Conservation (phyloP, 495 filamentous ascomycete genomes). For the Viridothelium virens region DNA sequence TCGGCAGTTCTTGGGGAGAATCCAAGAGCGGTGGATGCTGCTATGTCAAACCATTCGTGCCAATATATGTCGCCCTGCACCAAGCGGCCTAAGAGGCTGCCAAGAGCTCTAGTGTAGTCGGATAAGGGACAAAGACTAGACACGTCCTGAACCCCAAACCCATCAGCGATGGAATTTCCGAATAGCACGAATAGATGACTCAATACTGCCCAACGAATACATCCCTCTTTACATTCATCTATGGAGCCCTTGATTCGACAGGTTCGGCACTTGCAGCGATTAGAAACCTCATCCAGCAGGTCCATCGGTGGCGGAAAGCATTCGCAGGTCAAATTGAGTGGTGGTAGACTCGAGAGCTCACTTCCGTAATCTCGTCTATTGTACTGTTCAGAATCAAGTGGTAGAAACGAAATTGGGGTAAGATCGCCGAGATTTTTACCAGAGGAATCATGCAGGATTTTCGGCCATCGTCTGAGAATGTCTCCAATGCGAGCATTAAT, state of each 20-base stretch:
- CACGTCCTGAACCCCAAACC: neutral
- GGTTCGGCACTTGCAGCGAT: neutral
- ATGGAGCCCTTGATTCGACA: neutral
- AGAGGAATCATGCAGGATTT: neutral
- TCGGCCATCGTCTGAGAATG: neutral
- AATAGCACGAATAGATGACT: neutral
- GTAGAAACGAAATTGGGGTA: neutral
- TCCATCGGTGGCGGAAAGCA: neutral
- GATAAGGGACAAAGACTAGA: neutral
- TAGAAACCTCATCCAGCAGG: neutral
- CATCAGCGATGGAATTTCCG: neutral
- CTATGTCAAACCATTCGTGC: neutral
- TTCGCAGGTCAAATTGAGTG: neutral
- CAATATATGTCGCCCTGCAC: neutral
- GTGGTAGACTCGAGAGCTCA: too few relatives aligned
- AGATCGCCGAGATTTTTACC: neutral
- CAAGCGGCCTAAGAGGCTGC: neutral
- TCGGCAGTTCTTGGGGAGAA: neutral
- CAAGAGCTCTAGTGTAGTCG: neutral
- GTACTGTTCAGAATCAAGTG: too few relatives aligned
- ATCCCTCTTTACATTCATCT: neutral
- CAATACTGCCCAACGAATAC: neutral
- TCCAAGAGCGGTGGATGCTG: neutral
- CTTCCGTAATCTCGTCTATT: too few relatives aligned
- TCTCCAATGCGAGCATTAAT: neutral